Evolutionary conservation across 1,139 yeast species (phyloP).

Genomic region (Yamadazyma dendronema): DNA sequence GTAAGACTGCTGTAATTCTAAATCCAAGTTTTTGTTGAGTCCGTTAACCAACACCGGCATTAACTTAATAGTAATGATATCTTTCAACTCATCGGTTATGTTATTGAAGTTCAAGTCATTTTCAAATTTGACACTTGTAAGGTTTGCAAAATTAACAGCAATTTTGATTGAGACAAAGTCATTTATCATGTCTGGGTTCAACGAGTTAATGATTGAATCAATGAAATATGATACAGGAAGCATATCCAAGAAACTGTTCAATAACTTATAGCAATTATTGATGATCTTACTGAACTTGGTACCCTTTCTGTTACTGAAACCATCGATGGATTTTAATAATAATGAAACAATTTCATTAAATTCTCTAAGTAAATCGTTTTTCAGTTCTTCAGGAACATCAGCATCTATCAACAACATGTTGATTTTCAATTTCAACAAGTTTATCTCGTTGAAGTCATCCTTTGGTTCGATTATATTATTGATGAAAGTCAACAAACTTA

Average conservation of each 20-base stretch:
- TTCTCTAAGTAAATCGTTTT: constrained; percentile 30
- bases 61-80: constrained; percentile 41
- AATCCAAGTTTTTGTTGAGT: constrained; percentile 35
- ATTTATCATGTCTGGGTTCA: constrained; percentile 44
- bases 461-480: constrained; percentile 26
- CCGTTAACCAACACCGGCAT: constrained; percentile 50
- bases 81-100: constrained; percentile 40
- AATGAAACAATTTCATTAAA: constrained; percentile 46
- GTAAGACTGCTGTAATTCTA: constrained; percentile 62
- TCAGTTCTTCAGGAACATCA: constrained; percentile 27
- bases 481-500: constrained; percentile 11
- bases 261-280: constrained; percentile 39
- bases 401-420: constrained; percentile 55
- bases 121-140: constrained; percentile 71
- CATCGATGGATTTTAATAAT: constrained; percentile 37
- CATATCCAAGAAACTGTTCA: constrained; percentile 62
- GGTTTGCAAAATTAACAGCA: constrained; percentile 53
- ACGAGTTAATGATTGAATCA: constrained; percentile 57
- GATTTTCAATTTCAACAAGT: constrained; percentile 55
- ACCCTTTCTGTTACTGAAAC: constrained; percentile 18
- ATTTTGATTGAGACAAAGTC: constrained; percentile 36
- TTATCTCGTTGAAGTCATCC: constrained; percentile 40
- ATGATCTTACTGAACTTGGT: constrained; percentile 20
- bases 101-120: constrained; percentile 45
- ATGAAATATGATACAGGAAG: constrained; percentile 77